phyloP scores from a whole-genome alignment of 2,329 filamentous ascomycete species.

The Fusarium pseudocircinatum region DNA sequence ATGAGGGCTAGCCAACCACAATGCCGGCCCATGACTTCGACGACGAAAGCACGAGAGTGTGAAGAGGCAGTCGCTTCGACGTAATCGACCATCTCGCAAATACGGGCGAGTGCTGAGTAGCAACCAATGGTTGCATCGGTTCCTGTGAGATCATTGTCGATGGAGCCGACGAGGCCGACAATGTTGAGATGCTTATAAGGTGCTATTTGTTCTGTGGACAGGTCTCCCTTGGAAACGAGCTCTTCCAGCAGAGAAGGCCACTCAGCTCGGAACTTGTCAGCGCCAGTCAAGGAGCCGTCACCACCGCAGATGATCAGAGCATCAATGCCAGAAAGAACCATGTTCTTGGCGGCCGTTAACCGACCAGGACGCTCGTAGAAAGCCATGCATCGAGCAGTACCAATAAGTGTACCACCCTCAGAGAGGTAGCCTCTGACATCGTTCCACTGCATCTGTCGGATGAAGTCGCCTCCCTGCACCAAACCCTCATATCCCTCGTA shows the following conservation, averaged over 20 bases:
- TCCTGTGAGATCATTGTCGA: conserved; percentile 97
- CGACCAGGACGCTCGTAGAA: conserved; percentile 92
- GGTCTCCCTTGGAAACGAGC: conserved; percentile 77
- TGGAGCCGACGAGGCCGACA: conserved; percentile 93
- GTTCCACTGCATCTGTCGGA: conserved; percentile 88
- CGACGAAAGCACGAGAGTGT: conserved; percentile 95
- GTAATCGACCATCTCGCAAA: conserved; percentile 95
- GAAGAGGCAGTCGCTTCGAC: conserved; percentile 96
- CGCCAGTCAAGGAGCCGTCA: conserved; percentile 94
- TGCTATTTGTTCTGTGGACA: conserved; percentile 75
- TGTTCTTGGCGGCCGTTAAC: conserved; percentile 88
- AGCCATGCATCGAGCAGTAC: conserved; percentile 89
- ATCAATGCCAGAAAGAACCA: conserved; percentile 92
- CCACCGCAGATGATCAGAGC: conserved; percentile 96
- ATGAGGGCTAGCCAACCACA: conserved; percentile 98
- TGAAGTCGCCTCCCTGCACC: conserved; percentile 87
- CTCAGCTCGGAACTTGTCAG: conserved; percentile 90
- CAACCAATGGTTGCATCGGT: conserved; percentile 98
- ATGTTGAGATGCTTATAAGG: conserved; percentile 92
- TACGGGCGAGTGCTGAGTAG: conserved; percentile 91
- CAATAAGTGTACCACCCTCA: conserved; percentile 94
- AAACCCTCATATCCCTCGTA: conserved; percentile 98
- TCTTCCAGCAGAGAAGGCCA: conserved; percentile 91
- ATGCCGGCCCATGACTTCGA: conserved; percentile 98
- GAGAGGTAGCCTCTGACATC: conserved; percentile 95